These are phyloP conservation scores for Termitomyces bulborhizus DNA, from an alignment of 768 basidiomycete genomes.

Conservation along the genomic window DNA sequence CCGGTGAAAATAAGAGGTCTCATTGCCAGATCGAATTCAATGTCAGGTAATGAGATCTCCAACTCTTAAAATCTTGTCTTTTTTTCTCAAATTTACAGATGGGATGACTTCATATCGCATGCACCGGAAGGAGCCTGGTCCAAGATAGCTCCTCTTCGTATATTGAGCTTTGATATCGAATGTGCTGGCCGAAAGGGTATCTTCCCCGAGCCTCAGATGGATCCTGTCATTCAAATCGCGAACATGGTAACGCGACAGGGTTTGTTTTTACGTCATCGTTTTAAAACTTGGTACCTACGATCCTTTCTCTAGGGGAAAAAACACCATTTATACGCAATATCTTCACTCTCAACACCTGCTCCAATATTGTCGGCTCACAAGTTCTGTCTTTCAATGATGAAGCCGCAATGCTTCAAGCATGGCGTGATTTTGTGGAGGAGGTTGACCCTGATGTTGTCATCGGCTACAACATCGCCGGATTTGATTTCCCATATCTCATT, in stretches of 20 bases:
- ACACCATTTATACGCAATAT: conserved; percentile 95
- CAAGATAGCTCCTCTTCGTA: conserved; percentile 85
- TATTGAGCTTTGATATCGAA: conserved; percentile 98
- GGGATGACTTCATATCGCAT: conserved; percentile 83
- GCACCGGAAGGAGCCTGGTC: conserved; percentile 90
- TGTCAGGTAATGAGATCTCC: conserved; percentile 45
- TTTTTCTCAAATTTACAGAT: conserved; percentile 38
- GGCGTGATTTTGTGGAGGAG: conserved; percentile 84
- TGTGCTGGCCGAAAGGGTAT: conserved; percentile 97
- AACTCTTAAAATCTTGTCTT: not conserved
- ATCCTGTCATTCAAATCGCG: conserved; percentile 98
- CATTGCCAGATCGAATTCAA: conserved; percentile 86
- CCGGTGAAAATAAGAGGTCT: conserved; percentile 56
- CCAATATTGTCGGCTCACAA: conserved; percentile 97
- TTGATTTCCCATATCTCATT: conserved; percentile 95
- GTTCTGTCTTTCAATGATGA: conserved; percentile 83
- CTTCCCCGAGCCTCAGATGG: conserved; percentile 85
- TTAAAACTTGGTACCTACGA: conserved; percentile 2
- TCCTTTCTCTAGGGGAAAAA: conserved; percentile 56
- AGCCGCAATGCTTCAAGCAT: conserved; percentile 63
- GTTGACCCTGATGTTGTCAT: conserved; percentile 96
- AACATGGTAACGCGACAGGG: conserved; percentile 99
- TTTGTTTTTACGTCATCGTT: conserved; percentile 21
- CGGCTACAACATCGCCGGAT: conserved; percentile 91
- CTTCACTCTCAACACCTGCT: conserved; percentile 91